A percentile compares a stretch with the other conserved stretches of the same genome.
phyloP scores from a whole-genome alignment of 2,329 filamentous ascomycete genomes.

The Samsoniella hepiali region DNA sequence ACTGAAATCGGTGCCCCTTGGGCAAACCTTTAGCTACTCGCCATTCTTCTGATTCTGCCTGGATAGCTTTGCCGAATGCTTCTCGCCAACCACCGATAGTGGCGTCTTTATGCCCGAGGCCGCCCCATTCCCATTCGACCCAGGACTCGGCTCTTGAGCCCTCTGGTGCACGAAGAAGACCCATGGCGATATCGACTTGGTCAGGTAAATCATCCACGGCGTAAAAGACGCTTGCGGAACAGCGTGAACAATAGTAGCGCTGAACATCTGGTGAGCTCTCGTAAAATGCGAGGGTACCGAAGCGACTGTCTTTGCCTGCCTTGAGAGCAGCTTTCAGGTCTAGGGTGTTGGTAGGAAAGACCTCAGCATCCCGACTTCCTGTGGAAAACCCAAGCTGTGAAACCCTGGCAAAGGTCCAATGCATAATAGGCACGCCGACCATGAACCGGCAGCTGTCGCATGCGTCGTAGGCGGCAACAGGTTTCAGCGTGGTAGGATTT shows the following conservation, averaged over 20 bases:
- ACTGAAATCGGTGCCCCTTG: constrained; percentile 5
- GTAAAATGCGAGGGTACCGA: constrained; percentile 44
- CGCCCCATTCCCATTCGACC: constrained; percentile 41
- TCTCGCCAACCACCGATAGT: constrained; percentile 41
- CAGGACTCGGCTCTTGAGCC: constrained; percentile 45
- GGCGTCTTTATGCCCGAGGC: constrained; percentile 32
- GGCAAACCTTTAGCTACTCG: constrained; percentile 25
- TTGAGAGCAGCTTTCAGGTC: constrained; percentile 36
- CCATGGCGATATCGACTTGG: constrained; percentile 43
- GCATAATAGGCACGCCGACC: constrained; percentile 40
- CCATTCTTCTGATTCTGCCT: constrained; percentile 36
- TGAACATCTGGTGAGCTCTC: constrained; percentile 42
- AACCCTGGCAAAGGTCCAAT: constrained; percentile 44
- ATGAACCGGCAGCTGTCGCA: constrained; percentile 47
- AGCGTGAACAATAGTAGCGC: constrained; percentile 47
- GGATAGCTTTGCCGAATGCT: constrained; percentile 29
- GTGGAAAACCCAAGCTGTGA: constrained; percentile 35
- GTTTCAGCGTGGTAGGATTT: constrained; percentile 41
- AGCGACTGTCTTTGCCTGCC: constrained; percentile 30
- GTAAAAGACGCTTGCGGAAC: constrained; percentile 48
- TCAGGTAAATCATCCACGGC: constrained; percentile 36
- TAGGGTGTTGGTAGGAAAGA: constrained; percentile 20
- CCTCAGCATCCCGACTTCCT: not conserved
- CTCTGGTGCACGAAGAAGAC: constrained; percentile 40
- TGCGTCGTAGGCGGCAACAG: constrained; percentile 38